A percentile compares a stretch with the other conserved stretches of the same genome.
Evolutionary conservation across 768 basidiomycete genomes (phyloP).

Genomic region (Termitomyces titanicus): DNA sequence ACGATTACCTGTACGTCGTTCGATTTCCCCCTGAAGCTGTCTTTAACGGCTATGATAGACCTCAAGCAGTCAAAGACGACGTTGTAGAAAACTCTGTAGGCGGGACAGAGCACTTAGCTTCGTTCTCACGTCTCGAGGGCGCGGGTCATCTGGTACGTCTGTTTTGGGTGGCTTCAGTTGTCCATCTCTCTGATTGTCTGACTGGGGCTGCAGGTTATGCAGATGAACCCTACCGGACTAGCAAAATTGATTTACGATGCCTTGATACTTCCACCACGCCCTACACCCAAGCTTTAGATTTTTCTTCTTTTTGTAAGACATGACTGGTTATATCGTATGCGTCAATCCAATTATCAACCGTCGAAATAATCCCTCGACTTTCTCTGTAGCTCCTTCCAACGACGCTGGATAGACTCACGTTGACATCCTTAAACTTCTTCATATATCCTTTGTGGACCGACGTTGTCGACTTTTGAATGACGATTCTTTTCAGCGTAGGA

Average conservation of each 20-base stretch:
- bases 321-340: background rate
- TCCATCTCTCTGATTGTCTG: background rate
- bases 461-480: too few relatives aligned
- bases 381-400: too few relatives aligned
- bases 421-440: too few relatives aligned
- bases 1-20: slow-evolving; percentile 38
- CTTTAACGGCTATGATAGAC: slow-evolving; percentile 19
- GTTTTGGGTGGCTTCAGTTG: background rate
- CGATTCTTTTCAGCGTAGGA: too few relatives aligned
- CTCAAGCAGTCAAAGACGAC: slow-evolving; percentile 31
- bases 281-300: slow-evolving; percentile 8
- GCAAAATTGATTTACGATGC: slow-evolving; percentile 32
- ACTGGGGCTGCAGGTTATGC: slow-evolving; percentile 19
- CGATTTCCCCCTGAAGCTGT: background rate
- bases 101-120: slow-evolving; percentile 32
- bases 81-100: slow-evolving; percentile 32
- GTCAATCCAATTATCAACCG: too few relatives aligned
- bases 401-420: too few relatives aligned
- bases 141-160: slow-evolving; percentile 39
- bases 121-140: slow-evolving; percentile 31
- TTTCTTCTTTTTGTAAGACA: background rate
- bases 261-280: slow-evolving; percentile 21
- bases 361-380: too few relatives aligned
- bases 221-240: slow-evolving; percentile 28
- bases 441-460: too few relatives aligned